These are phyloP conservation scores for Cystobasidium sp. DNA, from an alignment of 1,284 basidiomycete species.

Conservation along the genomic window DNA sequence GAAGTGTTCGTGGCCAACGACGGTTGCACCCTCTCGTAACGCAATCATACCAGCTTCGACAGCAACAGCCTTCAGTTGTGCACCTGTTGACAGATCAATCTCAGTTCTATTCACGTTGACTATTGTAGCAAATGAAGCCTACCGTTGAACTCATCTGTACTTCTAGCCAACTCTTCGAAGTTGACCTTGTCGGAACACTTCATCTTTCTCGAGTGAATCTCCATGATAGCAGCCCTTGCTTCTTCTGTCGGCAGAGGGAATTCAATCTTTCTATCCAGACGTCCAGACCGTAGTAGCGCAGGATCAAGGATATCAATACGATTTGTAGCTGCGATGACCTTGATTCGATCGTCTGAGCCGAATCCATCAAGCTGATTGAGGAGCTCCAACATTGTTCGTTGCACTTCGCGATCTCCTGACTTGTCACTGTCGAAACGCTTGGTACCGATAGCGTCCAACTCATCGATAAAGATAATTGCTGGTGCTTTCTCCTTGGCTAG, in stretches of 20 bases:
- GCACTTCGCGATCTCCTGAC: conserved; percentile 97
- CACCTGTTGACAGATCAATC: conserved; percentile 45
- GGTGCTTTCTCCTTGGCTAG: conserved; percentile 97
- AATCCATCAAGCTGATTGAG: conserved; percentile 84
- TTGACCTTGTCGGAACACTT: conserved; percentile 73
- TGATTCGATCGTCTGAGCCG: conserved; percentile 93
- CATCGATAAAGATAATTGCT: conserved; percentile 99
- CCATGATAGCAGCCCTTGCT: conserved; percentile 72
- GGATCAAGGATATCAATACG: conserved; percentile 95
- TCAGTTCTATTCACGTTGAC: background rate
- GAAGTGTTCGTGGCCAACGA: conserved; percentile 90
- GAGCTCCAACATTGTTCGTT: conserved; percentile 98
- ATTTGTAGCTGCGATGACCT: conserved; percentile 99
- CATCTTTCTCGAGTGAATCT: conserved; percentile 93
- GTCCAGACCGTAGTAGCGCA: conserved; percentile 73
- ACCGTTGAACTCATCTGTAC: conserved; percentile 78
- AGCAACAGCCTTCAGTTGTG: conserved; percentile 79
- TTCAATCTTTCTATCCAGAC: conserved; percentile 78
- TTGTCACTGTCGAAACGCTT: conserved; percentile 99
- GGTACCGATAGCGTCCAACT: conserved; percentile 97
- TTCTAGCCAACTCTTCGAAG: conserved; percentile 74
- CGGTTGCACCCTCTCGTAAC: conserved; percentile 87
- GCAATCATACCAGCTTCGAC: conserved; percentile 99
- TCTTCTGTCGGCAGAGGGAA: conserved; percentile 78
- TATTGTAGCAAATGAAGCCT: background rate